Evolutionary conservation across 495 filamentous ascomycete genomes (phyloP), one percentile per base, ranked within the genome.

Genomic region (Xylaria flabelliformis): DNA sequence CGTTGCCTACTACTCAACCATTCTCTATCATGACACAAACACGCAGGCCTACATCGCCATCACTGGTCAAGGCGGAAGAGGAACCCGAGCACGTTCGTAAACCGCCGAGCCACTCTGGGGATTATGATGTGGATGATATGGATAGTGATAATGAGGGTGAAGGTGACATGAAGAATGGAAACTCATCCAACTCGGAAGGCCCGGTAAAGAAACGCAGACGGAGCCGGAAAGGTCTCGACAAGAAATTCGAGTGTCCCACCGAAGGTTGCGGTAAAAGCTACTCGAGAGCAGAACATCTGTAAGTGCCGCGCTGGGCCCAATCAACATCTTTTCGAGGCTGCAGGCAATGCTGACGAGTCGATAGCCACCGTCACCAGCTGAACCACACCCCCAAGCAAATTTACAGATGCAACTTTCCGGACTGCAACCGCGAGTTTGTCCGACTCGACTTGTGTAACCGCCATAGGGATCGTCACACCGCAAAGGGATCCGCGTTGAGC

Each of bases 331-430:
- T 8, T 21, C 15, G n/a, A 10, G 17, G 44, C 55, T 32, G 46
- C 10, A 51, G 24, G 44, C 74, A 70, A 67, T 51, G 71, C 66
- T 80, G 72, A 80, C 64, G 42, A 48, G 26, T 59, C 24, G 21
- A 74, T 58, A 89, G 87, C 42, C 88, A 97, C 81, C 90, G 96
- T 29, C 96, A 99, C 82, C 95, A 98, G 82, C 82, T 99, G 75
- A 99, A 99, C 77, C 96, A 96, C 91, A 91, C 86, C 86, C 95
- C 95, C 9, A 98, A 99, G 82, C 93, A 97, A 77, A 97, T 98
- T 44, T 99, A 97, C 79, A 90, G 89, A 80, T 99, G 96, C 85
- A 93, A 97, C 79, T 97, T 94, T 77, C 94, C 93, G 44, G 94
- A 94, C 73, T 99, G 96, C 80, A 87, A 90, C 70, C 92, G 95